Conservation (phyloP, 148 eudicot species). For the Persicaria tinctoria region DNA sequence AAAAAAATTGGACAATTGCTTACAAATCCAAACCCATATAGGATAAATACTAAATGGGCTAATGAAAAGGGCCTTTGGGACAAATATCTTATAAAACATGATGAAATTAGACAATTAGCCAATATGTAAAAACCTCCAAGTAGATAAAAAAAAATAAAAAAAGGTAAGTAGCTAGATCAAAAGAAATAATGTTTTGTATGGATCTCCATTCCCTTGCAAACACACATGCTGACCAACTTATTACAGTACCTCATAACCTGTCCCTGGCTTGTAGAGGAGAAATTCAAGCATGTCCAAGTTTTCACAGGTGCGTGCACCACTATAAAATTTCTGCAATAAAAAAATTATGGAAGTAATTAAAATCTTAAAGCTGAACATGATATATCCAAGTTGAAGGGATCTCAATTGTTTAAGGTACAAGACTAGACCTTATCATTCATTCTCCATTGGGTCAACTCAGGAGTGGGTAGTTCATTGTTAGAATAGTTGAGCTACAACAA, state of each 20-base stretch:
- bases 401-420: neutral
- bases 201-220: constrained; percentile 74
- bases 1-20: no score
- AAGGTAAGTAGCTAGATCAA: no score
- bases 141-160: no score
- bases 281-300: constrained; percentile 57
- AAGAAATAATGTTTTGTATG: no score
- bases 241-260: no score
- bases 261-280: constrained; percentile 25
- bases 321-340: constrained; percentile 59
- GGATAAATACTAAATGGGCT: no score
- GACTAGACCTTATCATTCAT: constrained; percentile 63
- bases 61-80: no score
- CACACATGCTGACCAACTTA: constrained; percentile 50
- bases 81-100: no score
- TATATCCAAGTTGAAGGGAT: neutral
- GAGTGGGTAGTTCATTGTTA: constrained; percentile 27
- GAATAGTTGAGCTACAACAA: constrained; percentile 8
- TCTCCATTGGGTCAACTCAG: constrained; percentile 68
- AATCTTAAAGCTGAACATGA: neutral
- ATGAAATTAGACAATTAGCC: no score
- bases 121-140: no score
- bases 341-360: neutral
- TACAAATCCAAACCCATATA: no score
- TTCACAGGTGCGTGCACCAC: constrained; percentile 49